Conservation (phyloP, 1,139 yeast species). For the Pichia sp. region DNA sequence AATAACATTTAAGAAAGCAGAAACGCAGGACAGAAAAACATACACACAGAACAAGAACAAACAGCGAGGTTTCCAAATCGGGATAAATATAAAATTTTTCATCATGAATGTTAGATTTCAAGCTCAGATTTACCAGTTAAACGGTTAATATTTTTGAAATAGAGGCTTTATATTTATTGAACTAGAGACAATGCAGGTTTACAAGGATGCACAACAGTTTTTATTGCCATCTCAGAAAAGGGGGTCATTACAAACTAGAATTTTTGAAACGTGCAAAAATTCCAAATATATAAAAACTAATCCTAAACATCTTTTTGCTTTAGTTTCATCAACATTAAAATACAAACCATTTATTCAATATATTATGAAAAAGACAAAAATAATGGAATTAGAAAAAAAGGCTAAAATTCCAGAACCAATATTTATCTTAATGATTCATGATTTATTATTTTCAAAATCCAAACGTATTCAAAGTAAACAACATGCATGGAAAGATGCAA, state of each 20-base stretch:
- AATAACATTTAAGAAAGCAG: no score
- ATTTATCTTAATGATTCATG: slow-evolving; percentile 69
- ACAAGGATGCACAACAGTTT: slow-evolving; percentile 55
- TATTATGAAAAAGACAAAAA: slow-evolving; percentile 59
- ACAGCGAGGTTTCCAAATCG: no score
- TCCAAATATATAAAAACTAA: slow-evolving; percentile 42
- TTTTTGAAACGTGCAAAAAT: slow-evolving; percentile 50
- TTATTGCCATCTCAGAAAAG: slow-evolving; percentile 34
- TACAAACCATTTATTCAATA: slow-evolving; percentile 56
- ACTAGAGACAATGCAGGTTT: slow-evolving; percentile 40
- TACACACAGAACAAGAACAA: no score
- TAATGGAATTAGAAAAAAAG: slow-evolving; percentile 45
- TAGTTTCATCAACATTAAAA: slow-evolving; percentile 70
- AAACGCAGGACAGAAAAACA: no score
- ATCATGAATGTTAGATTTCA: no score
- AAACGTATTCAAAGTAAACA: slow-evolving; percentile 90
- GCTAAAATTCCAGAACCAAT: slow-evolving; percentile 41
- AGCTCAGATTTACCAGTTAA: no score
- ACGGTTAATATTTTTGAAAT: no score
- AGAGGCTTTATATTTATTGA: no score
- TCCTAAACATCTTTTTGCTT: slow-evolving; percentile 81
- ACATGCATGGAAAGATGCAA: slow-evolving; percentile 77
- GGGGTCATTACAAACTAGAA: slow-evolving; percentile 63
- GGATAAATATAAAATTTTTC: no score
- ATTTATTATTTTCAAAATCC: slow-evolving; percentile 63